Percentiles rank a stretch among this genome's conserved stretches.
Evolutionary conservation across 176 grass and related monocot genomes (phyloP).

Genomic region (Aegilops bicornis): DNA sequence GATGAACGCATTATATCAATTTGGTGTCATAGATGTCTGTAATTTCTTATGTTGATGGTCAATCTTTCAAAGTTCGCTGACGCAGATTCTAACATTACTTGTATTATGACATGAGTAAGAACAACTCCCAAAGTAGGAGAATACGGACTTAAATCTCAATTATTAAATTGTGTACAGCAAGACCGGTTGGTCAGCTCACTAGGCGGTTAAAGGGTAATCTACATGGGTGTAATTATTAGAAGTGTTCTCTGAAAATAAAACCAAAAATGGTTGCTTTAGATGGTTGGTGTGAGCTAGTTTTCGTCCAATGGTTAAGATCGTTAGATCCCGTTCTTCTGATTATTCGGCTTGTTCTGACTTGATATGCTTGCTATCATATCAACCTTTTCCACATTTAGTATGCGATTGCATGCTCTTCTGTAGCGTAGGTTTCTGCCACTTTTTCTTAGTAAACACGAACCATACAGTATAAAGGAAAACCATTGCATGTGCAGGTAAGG

Average conservation of each 20-base stretch:
- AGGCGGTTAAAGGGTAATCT: background rate
- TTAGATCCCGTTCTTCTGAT: background rate
- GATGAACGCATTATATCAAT: background rate
- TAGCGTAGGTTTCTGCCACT: background rate
- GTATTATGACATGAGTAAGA: background rate
- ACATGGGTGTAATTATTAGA: background rate
- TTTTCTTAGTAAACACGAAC: slow-evolving; percentile 27
- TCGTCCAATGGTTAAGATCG: background rate
- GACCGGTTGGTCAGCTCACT: background rate
- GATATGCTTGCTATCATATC: background rate
- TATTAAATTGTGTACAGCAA: background rate
- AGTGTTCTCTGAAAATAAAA: background rate
- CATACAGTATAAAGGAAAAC: slow-evolving; percentile 16
- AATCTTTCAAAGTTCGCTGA: background rate
- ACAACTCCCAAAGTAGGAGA: background rate
- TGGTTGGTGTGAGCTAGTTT: background rate
- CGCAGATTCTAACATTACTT: background rate
- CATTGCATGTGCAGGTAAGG: slow-evolving; percentile 66
- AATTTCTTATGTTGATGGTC: background rate
- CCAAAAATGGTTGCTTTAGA: background rate
- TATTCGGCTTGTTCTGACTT: background rate
- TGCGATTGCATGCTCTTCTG: background rate
- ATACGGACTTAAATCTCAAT: background rate
- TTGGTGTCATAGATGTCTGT: background rate
- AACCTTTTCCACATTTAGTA: background rate